Evolutionary conservation across 1,284 basidiomycete species (phyloP).

Genomic region (Heliocybe sulcata): DNA sequence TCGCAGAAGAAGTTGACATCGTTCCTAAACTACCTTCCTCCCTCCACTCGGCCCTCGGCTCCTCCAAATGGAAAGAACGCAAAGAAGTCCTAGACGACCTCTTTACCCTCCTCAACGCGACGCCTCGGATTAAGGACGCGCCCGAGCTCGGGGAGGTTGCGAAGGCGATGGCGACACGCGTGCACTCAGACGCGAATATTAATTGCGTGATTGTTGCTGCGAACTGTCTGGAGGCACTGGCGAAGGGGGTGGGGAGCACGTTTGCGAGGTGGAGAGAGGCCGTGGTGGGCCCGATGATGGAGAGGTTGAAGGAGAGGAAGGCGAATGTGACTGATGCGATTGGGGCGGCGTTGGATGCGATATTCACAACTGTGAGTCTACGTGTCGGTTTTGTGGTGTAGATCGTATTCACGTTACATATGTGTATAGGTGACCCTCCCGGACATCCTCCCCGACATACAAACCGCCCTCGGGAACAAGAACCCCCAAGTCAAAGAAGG

Average conservation of each 20-base stretch:
- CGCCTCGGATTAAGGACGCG: constrained; percentile 75
- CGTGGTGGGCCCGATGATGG: constrained; percentile 78
- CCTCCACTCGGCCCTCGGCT: constrained; percentile 69
- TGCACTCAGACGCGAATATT: constrained; percentile 91
- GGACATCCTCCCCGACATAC: constrained; percentile 83
- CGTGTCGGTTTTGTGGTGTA: background rate
- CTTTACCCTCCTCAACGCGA: constrained; percentile 61
- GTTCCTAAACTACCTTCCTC: constrained; percentile 70
- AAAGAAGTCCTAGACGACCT: constrained; percentile 90
- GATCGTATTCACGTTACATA: constrained; percentile 7
- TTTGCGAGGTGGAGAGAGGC: constrained; percentile 77
- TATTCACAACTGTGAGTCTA: constrained; percentile 74
- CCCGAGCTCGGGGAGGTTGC: constrained; percentile 69
- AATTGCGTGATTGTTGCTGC: constrained; percentile 92
- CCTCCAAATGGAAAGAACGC: constrained; percentile 98
- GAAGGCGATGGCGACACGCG: constrained; percentile 73
- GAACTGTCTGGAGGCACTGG: constrained; percentile 80
- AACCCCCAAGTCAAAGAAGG: constrained; percentile 98
- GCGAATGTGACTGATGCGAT: constrained; percentile 86
- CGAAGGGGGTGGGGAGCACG: constrained; percentile 69
- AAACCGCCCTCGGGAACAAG: constrained; percentile 78
- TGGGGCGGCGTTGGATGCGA: constrained; percentile 82
- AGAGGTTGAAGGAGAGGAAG: constrained; percentile 94
- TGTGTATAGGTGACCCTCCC: constrained; percentile 62
- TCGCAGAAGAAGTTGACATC: constrained; percentile 83